phyloP scores from a whole-genome alignment of 805 yeast genomes.

The Teunomyces barrocoloradensis region DNA sequence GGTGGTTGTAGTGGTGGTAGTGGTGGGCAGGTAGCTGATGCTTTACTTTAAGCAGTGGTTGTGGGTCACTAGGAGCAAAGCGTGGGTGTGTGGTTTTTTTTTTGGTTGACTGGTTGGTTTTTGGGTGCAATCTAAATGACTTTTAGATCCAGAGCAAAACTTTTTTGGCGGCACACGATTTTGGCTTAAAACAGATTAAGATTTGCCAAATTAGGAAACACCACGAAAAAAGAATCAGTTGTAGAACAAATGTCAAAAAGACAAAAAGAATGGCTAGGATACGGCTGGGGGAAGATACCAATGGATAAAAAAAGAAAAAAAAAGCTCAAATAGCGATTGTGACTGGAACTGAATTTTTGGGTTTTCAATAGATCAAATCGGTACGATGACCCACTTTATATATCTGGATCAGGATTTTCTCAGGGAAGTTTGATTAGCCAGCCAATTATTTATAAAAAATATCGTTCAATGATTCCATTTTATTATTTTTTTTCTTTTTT shows the following conservation, averaged over 20 bases:
- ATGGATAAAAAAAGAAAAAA: background rate
- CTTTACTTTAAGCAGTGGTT: too few species aligned
- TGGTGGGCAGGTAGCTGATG: background rate
- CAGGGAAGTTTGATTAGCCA: background rate
- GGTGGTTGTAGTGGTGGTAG: background rate
- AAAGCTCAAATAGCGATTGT: background rate
- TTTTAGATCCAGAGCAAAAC: background rate
- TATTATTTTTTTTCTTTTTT: background rate
- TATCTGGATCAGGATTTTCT: constrained; percentile 2
- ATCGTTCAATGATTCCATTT: background rate
- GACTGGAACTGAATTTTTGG: background rate
- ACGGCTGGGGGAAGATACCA: background rate
- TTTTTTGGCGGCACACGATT: background rate
- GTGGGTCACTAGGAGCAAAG: too few species aligned
- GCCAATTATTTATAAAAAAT: background rate
- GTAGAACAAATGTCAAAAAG: background rate
- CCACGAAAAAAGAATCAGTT: background rate
- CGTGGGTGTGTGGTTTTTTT: background rate
- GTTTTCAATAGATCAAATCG: background rate
- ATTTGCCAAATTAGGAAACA: background rate
- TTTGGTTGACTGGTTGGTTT: background rate
- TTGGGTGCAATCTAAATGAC: background rate
- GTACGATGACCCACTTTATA: constrained; percentile 1
- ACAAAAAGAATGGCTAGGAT: background rate
- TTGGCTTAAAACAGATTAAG: background rate